Evolutionary conservation across 2,329 filamentous ascomycete species (phyloP).

Genomic region (Pseudopyrenochaeta lycopersici): DNA sequence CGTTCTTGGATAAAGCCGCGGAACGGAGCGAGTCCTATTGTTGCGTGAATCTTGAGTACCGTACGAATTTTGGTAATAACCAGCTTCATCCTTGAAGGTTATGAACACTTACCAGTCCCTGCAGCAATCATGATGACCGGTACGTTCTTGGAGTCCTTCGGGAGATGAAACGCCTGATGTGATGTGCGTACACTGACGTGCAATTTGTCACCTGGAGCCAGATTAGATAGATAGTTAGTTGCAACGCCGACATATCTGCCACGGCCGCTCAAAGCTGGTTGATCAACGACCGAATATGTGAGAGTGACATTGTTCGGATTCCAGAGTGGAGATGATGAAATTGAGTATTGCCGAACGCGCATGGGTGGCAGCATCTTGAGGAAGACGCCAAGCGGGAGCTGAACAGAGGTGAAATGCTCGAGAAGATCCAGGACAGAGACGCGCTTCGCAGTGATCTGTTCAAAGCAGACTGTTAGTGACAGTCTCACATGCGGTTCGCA

Average conservation of each 20-base stretch:
- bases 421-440: conserved; percentile 75
- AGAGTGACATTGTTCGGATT: conserved; percentile 67
- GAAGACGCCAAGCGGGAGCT: conserved; percentile 72
- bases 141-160: conserved; percentile 50
- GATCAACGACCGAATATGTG: conserved; percentile 73
- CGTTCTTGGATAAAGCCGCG: conserved; percentile 54
- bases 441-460: conserved; percentile 59
- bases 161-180: conserved; percentile 55
- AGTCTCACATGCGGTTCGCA: too few relatives aligned
- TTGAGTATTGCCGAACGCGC: conserved; percentile 81
- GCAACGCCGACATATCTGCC: conserved; percentile 57
- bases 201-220: conserved; percentile 52
- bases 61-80: neutral
- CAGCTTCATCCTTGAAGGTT: conserved; percentile 13
- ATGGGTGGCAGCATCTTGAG: conserved; percentile 78
- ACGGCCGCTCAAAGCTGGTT: conserved; percentile 58
- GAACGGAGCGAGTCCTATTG: conserved; percentile 54
- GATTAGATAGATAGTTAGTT: conserved; percentile 52
- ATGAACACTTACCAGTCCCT: conserved; percentile 46
- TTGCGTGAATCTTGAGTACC: neutral
- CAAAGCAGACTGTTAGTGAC: too few relatives aligned
- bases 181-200: conserved; percentile 54
- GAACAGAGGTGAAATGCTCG: conserved; percentile 65
- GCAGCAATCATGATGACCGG: conserved; percentile 54
- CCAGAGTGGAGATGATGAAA: conserved; percentile 75